Conservation (phyloP, 257 asterid genomes). For the Nemophila menziesii region DNA sequence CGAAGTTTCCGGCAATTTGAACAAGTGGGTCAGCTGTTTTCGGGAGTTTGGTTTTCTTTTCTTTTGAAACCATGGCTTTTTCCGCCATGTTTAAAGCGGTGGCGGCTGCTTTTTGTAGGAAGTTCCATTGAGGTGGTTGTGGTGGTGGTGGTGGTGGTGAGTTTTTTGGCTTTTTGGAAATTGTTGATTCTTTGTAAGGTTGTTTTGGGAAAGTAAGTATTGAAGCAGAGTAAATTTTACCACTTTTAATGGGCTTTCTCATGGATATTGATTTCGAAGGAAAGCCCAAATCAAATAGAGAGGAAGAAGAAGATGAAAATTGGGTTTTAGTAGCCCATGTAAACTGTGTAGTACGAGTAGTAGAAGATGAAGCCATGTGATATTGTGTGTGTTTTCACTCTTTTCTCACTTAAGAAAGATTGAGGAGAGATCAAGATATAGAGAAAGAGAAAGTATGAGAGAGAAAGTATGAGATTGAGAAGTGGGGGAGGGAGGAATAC, state of each 20-base stretch:
- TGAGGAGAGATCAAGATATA: neutral
- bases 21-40: conserved; percentile 21
- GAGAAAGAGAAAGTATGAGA: neutral
- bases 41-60: conserved; percentile 15
- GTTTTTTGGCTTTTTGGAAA: neutral
- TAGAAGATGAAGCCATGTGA: conserved; percentile 12
- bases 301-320: conserved; percentile 2
- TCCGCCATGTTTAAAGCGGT: conserved; percentile 19
- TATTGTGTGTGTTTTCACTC: neutral
- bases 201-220: conserved; percentile 11
- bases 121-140: conserved; percentile 15
- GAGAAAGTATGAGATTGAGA: conserved; percentile 7
- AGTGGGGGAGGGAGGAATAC: neutral
- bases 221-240: conserved; percentile 11
- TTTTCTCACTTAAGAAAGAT: neutral
- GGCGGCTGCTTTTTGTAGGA: conserved; percentile 20
- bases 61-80: conserved; percentile 15
- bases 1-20: conserved; percentile 31
- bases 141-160: conserved; percentile 2
- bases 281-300: conserved; percentile 5
- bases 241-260: conserved; percentile 5
- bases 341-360: neutral
- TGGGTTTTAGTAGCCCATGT: conserved; percentile 5
- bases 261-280: conserved; percentile 7
- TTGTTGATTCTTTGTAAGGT: neutral